Percentiles rank a stretch among this genome's conserved stretches.
Conservation (phyloP, 352 stramenopile genomes). For the Globisporangium middletonii region DNA sequence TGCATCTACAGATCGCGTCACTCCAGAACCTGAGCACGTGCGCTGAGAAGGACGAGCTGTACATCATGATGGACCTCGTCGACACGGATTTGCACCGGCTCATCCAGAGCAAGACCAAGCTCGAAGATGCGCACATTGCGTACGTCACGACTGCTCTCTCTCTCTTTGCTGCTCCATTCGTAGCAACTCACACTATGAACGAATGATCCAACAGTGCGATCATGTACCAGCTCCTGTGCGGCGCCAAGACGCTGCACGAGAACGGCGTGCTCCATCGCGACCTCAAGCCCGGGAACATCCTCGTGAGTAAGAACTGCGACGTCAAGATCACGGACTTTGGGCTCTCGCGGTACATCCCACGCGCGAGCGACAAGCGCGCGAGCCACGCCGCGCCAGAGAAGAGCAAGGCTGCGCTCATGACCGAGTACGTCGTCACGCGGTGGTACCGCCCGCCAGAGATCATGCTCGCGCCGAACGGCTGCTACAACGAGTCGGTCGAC, state of each 20-base stretch:
- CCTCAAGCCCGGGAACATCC: constrained; percentile 79
- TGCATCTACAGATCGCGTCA: constrained; percentile 46
- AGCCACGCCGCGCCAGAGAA: constrained; percentile 1
- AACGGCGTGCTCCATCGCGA: constrained; percentile 86
- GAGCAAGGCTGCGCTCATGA: constrained; percentile 22
- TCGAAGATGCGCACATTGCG: constrained; percentile 72
- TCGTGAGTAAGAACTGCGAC: constrained; percentile 83
- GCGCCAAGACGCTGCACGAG: constrained; percentile 87
- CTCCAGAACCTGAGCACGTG: constrained; percentile 81
- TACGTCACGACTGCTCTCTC: constrained; percentile 18
- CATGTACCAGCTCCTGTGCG: constrained; percentile 91
- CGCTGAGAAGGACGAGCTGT: constrained; percentile 89
- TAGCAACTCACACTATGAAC: constrained; percentile 4
- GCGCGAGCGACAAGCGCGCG: constrained; percentile 10
- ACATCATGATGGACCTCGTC: constrained; percentile 94
- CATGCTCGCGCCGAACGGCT: constrained; percentile 75
- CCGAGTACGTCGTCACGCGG: constrained; percentile 89
- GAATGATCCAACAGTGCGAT: constrained; percentile 59
- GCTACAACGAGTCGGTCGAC: constrained; percentile 75
- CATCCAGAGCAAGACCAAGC: constrained; percentile 86
- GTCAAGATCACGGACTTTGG: constrained; percentile 86
- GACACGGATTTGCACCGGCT: constrained; percentile 91
- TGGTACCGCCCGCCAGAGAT: constrained; percentile 92
- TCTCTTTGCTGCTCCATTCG: background rate
- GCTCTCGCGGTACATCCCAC: constrained; percentile 63